These are phyloP conservation scores for Phylloporus sp. DNA, from an alignment of 768 basidiomycete species.

Conservation along the genomic window DNA sequence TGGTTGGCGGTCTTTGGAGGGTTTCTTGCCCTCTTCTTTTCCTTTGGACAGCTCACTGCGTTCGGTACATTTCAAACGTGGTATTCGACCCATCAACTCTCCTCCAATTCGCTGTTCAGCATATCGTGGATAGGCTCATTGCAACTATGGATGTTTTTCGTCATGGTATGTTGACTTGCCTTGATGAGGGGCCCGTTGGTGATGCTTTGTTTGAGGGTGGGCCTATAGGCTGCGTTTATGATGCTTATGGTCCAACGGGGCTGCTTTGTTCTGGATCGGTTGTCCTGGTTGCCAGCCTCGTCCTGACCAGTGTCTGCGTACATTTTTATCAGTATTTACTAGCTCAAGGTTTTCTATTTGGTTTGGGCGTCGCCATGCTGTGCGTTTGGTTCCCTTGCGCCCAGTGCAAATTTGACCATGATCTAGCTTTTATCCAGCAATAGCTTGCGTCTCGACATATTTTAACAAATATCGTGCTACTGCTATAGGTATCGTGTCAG, in stretches of 20 bases:
- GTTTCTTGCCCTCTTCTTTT: constrained; percentile 62
- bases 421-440: constrained; percentile 65
- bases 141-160: constrained; percentile 68
- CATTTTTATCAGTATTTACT: constrained; percentile 60
- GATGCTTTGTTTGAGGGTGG: constrained; percentile 45
- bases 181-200: neutral
- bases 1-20: constrained; percentile 60
- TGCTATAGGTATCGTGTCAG: constrained; percentile 64
- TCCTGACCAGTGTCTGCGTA: constrained; percentile 56
- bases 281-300: constrained; percentile 47
- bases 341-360: constrained; percentile 62
- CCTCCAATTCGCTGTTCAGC: constrained; percentile 44
- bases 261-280: constrained; percentile 51
- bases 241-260: constrained; percentile 53
- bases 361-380: constrained; percentile 62
- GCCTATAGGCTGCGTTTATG: constrained; percentile 57
- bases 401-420: constrained; percentile 3
- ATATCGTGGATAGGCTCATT: constrained; percentile 72
- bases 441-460: constrained; percentile 63
- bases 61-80: constrained; percentile 72
- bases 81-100: constrained; percentile 60
- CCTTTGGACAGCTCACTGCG: constrained; percentile 68
- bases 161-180: constrained; percentile 45
- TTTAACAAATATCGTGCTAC: constrained; percentile 65
- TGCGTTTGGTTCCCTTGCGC: constrained; percentile 31